Base-by-base conservation (phyloP, 2,329 filamentous ascomycete species). In the Talaromyces amestolkiae region DNA sequence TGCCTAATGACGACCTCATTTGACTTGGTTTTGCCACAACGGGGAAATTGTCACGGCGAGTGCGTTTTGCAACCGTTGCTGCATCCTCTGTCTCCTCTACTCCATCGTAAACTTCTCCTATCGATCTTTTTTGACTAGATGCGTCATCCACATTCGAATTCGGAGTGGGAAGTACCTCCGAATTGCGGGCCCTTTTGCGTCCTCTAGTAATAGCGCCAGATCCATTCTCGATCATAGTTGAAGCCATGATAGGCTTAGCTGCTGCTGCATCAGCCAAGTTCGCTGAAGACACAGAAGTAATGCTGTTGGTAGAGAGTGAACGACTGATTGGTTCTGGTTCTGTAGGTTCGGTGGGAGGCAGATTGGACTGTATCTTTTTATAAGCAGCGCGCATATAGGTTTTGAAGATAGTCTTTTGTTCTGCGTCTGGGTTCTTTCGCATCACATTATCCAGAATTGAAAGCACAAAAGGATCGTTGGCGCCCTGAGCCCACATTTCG, bases 221-320 rank as follows among this genome's bases (percentile, higher is more conserved):
- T 56, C 58, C 65, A 41, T 37, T 47, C 45, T 41, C 63, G 11
- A 35, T 31, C n/a, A n/a, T 33, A 13, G 15, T 62, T 49, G 59
- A 51, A 33, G 63, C 22, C 54, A 39, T 59, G 15, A 15, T 53
- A 53, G 45, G 17, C 22, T 58, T 63, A 15, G 9, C 51, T 19
- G 31, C 17, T 63, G 78, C 76, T 56, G 71, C 71, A 45, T 76
- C 73, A 39, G 78, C 68, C 5, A 79, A 78, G 49, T 78, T 75
- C 10, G 76, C 76, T 9, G 78, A 77, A 41, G 79, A 80, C 24
- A 80, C 65, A 13, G 76, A 79, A 17, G 78, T 79, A 13, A 73
- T 72, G 22, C 73, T 78, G 47, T 61, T 47, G 35, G 61, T 70
- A 17, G 73, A 75, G 7, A 68, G 68, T 11, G 69, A 69, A 19